These are phyloP conservation scores for Linum lewisii DNA, from an alignment of 345 rosid genomes.

Conservation along the genomic window DNA sequence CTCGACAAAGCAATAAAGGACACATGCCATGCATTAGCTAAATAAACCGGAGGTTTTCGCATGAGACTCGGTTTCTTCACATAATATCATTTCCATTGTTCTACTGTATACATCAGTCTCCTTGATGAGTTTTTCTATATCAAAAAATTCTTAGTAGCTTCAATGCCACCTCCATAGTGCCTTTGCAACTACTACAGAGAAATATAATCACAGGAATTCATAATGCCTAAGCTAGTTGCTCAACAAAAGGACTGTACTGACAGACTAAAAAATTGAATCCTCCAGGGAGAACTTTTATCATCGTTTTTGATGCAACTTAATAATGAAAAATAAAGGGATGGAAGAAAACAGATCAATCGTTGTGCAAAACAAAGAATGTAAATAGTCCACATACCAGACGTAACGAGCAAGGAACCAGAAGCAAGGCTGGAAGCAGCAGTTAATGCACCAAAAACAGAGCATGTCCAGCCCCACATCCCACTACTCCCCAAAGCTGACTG, in stretches of 20 bases:
- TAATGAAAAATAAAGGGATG: neutral
- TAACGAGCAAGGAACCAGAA: conserved; percentile 72
- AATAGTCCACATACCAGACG: conserved; percentile 53
- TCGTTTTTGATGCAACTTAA: neutral
- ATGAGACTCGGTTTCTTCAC: neutral
- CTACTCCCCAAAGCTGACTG: conserved; percentile 83
- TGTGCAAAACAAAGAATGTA: conserved; percentile 8
- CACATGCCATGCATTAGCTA: neutral
- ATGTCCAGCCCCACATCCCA: conserved; percentile 96
- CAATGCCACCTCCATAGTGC: neutral
- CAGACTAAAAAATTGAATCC: neutral
- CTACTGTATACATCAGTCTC: neutral
- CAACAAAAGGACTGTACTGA: neutral
- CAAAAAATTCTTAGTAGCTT: neutral
- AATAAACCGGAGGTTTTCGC: neutral
- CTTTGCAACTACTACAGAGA: neutral
- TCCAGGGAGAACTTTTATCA: neutral
- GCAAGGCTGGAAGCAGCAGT: conserved; percentile 99
- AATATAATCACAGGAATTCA: neutral
- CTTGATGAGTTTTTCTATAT: neutral
- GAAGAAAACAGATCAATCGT: neutral
- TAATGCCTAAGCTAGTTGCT: neutral
- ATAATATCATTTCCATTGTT: too few species aligned
- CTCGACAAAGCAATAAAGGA: neutral
- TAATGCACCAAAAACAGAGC: conserved; percentile 89